These are phyloP conservation scores for Kuraishia cidri DNA, from an alignment of 805 yeast species.

Conservation along the genomic window DNA sequence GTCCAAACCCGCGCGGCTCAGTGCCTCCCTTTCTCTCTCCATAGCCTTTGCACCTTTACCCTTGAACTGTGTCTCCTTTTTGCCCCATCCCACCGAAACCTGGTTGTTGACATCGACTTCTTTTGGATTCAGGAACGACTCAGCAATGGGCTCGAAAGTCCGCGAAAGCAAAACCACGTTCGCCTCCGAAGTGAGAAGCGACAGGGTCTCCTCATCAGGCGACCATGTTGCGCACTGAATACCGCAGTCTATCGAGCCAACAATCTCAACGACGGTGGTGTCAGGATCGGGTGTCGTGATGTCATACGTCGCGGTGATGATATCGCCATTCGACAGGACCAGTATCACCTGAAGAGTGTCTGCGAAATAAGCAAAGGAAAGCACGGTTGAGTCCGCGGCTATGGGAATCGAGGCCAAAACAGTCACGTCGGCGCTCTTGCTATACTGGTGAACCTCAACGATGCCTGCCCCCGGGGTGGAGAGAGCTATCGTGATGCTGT, in stretches of 20 bases:
- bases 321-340: constrained; percentile 69
- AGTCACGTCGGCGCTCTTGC: constrained; percentile 50
- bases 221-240: constrained; percentile 76
- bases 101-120: constrained; percentile 71
- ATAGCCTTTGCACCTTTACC: constrained; percentile 84
- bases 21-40: constrained; percentile 51
- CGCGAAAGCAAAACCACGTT: constrained; percentile 64
- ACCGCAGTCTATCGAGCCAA: constrained; percentile 78
- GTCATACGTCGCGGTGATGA: constrained; percentile 58
- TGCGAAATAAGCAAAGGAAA: constrained; percentile 59
- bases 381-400: constrained; percentile 28
- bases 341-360: constrained; percentile 61
- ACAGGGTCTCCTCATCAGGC: constrained; percentile 81
- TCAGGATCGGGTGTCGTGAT: constrained; percentile 32
- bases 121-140: constrained; percentile 41
- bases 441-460: constrained; percentile 71
- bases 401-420: constrained; percentile 55
- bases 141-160: constrained; percentile 71
- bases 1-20: constrained; percentile 61
- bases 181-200: constrained; percentile 52
- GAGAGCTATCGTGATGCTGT: constrained; percentile 60
- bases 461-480: constrained; percentile 42
- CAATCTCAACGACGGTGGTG: constrained; percentile 58
- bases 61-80: constrained; percentile 89
- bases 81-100: constrained; percentile 98